Percentiles rank a stretch among this genome's conserved stretches.
These are phyloP conservation scores for Hypoxylon sp. DNA, from an alignment of 2,329 filamentous ascomycete species.

Conservation along the genomic window DNA sequence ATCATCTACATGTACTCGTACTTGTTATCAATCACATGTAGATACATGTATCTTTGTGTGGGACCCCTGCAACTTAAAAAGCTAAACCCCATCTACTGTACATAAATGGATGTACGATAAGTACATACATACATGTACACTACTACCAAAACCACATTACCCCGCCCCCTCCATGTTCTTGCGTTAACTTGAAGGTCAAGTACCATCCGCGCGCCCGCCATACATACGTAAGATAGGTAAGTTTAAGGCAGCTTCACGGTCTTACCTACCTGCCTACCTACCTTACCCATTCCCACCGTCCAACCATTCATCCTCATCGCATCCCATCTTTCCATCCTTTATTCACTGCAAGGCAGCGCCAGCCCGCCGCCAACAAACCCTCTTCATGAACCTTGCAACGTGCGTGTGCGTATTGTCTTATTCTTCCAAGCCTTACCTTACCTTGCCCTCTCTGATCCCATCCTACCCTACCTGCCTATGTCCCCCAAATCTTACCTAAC, in stretches of 20 bases:
- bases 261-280: conserved; percentile 10
- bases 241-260: conserved; percentile 35
- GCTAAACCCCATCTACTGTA: neutral
- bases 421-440: conserved; percentile 14
- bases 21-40: too few species aligned
- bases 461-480: conserved; percentile 11
- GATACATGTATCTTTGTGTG: neutral
- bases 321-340: conserved; percentile 9
- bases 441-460: neutral
- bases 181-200: conserved; percentile 2
- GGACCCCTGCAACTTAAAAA: conserved; percentile 7
- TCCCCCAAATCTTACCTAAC: conserved; percentile 13
- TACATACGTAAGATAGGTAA: conserved; percentile 39
- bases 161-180: conserved; percentile 41
- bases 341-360: conserved; percentile 20
- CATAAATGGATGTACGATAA: too few species aligned
- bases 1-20: too few species aligned
- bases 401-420: conserved; percentile 20
- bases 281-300: conserved; percentile 22
- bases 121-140: neutral
- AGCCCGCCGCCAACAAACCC: conserved; percentile 20
- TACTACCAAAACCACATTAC: conserved; percentile 18
- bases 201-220: conserved; percentile 32
- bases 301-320: conserved; percentile 7
- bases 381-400: conserved; percentile 25